Evolutionary conservation across 1,284 basidiomycete genomes (phyloP), one percentile per base, ranked within the genome.

Genomic region (Melampsora medusae): DNA sequence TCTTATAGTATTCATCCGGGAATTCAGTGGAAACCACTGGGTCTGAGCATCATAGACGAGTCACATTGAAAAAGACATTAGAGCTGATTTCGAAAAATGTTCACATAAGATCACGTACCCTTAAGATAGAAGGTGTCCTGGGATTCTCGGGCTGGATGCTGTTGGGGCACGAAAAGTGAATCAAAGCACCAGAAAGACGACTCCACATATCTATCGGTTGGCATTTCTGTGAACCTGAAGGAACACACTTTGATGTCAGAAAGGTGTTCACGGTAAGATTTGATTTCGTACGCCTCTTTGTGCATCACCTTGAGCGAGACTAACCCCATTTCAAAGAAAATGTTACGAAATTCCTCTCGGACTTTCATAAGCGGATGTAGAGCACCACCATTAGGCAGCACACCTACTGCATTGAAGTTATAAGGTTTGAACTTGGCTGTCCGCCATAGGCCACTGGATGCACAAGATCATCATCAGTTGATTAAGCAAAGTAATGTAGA

Each of bases 131-230:
- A 99, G 7, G 97, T 99, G 82, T 99, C 97, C 84, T 99, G 97
- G 68, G 98, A 84, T 80, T 99, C 97, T 82, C 97, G 90, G 33
- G 97, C 97, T 22, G 97, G 96, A 85, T 99, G 97, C 85, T 99
- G 96, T 83, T 99, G 97, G 0, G 97, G 97, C 0, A 99, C 97
- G 83, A 97, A 99, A 79, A 99, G 88, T 10, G 95, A 90, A 83
- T 99, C 97, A 84, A 99, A 99, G 83, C 96, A 97, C 97, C 97
- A 99, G 88, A 99, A 99, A 48, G 91, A 91, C 33, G 93, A 97
- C 84, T 99, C 97, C 77, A 99, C 94, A 83, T 95, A 99, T 77
- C 91, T 90, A 78, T 91, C 90, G n/a, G 97, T 98, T 6, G 96
- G 94, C 97, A 99, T 99, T 85, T 99, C 97, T 76, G 93, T 90